A percentile compares a stretch with the other conserved stretches of the same genome.
Evolutionary conservation across 768 basidiomycete genomes (phyloP).

Genomic region (Russula vinacea): DNA sequence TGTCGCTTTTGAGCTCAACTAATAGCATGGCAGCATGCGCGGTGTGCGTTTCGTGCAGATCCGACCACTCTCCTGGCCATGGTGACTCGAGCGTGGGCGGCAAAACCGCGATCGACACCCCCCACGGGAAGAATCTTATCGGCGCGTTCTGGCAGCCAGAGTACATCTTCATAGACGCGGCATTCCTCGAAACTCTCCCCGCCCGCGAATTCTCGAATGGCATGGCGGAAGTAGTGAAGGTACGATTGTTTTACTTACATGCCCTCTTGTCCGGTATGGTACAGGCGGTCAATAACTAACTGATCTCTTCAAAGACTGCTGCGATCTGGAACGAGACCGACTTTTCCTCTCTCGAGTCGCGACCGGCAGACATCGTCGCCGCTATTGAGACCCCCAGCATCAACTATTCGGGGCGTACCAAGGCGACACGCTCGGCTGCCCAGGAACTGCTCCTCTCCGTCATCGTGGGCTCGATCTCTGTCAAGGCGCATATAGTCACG

Average conservation of each 20-base stretch:
- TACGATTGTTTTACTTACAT: constrained; percentile 34
- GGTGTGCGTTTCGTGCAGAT: constrained; percentile 95
- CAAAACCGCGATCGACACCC: constrained; percentile 99
- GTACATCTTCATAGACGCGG: constrained; percentile 95
- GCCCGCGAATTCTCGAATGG: constrained; percentile 95
- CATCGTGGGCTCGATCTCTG: constrained; percentile 89
- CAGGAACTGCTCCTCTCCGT: constrained; percentile 86
- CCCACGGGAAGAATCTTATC: constrained; percentile 96
- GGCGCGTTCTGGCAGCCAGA: constrained; percentile 98
- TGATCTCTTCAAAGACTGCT: constrained; percentile 64
- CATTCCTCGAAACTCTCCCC: constrained; percentile 92
- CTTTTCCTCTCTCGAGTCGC: constrained; percentile 84
- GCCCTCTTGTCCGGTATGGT: background rate
- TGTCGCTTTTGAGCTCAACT: background rate
- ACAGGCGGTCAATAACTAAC: background rate
- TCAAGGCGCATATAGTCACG: constrained; percentile 96
- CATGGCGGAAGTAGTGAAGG: constrained; percentile 98
- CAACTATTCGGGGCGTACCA: constrained; percentile 54
- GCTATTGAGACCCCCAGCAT: constrained; percentile 75
- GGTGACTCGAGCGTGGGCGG: constrained; percentile 99
- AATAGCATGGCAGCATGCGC: constrained; percentile 69
- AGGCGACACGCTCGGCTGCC: constrained; percentile 63
- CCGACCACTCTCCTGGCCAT: constrained; percentile 93
- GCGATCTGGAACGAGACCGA: constrained; percentile 97
- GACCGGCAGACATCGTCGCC: constrained; percentile 77